Evolutionary conservation across 1,284 basidiomycete genomes (phyloP).

Genomic region (Leccinum fuscescens): DNA sequence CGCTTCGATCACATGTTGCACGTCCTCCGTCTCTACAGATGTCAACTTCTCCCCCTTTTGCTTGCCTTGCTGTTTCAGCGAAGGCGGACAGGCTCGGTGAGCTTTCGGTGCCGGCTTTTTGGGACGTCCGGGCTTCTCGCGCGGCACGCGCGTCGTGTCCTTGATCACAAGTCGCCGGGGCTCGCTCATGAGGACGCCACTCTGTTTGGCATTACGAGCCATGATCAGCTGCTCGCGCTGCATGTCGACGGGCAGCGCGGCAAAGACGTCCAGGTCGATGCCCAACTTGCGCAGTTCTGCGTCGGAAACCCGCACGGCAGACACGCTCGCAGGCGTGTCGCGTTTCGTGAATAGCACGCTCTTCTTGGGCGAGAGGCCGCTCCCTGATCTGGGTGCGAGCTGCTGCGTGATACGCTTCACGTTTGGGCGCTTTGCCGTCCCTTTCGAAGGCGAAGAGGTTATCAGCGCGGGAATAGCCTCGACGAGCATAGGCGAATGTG

Average conservation of each 20-base stretch:
- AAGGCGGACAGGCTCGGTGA: slow-evolving; percentile 43
- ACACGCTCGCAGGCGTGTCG: slow-evolving; percentile 20
- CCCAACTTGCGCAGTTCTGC: slow-evolving; percentile 59
- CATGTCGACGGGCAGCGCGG: slow-evolving; percentile 58
- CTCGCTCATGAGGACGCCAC: slow-evolving; percentile 40
- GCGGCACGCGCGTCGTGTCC: slow-evolving; percentile 34
- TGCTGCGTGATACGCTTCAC: slow-evolving; percentile 60
- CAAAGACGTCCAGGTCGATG: slow-evolving; percentile 73
- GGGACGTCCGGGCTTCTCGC: slow-evolving; percentile 21
- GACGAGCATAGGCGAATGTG: slow-evolving; percentile 38
- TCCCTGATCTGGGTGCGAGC: slow-evolving; percentile 52
- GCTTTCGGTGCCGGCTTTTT: slow-evolving; percentile 52
- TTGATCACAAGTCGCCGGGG: slow-evolving; percentile 46
- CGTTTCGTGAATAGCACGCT: slow-evolving; percentile 38
- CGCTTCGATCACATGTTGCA: slow-evolving; percentile 63
- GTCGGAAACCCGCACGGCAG: slow-evolving; percentile 35
- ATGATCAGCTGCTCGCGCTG: slow-evolving; percentile 72
- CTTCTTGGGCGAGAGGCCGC: slow-evolving; percentile 46
- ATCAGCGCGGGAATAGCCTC: slow-evolving; percentile 7
- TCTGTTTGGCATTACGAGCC: slow-evolving; percentile 49
- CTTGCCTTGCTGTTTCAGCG: slow-evolving; percentile 54
- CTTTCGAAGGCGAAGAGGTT: slow-evolving; percentile 22
- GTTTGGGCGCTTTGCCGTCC: slow-evolving; percentile 38
- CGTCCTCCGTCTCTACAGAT: slow-evolving; percentile 62
- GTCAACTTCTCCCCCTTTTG: slow-evolving; percentile 50